phyloP scores from a whole-genome alignment of 768 basidiomycete genomes.

The Neoboletus subvelutipes region DNA sequence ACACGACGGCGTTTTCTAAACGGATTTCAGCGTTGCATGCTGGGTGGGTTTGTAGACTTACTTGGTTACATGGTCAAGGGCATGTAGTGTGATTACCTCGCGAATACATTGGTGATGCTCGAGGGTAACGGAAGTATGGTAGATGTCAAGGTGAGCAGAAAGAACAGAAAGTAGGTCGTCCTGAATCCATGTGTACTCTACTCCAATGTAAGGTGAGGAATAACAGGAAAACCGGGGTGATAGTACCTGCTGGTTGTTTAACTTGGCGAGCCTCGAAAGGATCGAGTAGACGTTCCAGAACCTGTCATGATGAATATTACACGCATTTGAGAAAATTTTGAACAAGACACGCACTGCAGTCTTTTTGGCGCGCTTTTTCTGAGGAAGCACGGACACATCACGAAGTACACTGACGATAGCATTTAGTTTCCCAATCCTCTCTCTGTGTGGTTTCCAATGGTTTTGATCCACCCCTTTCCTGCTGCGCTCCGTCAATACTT shows the following conservation, averaged over 20 bases:
- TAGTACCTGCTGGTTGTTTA: constrained; percentile 53
- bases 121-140: constrained; percentile 62
- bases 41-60: constrained; percentile 30
- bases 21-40: not conserved
- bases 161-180: constrained; percentile 66
- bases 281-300: constrained; percentile 53
- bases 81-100: constrained; percentile 74
- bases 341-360: constrained; percentile 19
- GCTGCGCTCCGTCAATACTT: constrained; percentile 47
- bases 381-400: constrained; percentile 35
- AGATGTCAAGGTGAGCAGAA: constrained; percentile 73
- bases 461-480: constrained; percentile 53
- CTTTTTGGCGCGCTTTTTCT: constrained; percentile 26
- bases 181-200: constrained; percentile 57
- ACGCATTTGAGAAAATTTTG: not conserved
- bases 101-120: constrained; percentile 63
- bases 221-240: not conserved
- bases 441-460: constrained; percentile 55
- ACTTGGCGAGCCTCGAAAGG: constrained; percentile 56
- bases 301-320: constrained; percentile 35
- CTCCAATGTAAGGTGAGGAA: constrained; percentile 5
- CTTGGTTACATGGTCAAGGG: constrained; percentile 89
- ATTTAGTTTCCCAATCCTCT: constrained; percentile 52
- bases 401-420: constrained; percentile 48
- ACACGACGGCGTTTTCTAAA: constrained; percentile 85